Evolutionary conservation across 352 stramenopile species (phyloP).

Genomic region (Pythium periplocum): DNA sequence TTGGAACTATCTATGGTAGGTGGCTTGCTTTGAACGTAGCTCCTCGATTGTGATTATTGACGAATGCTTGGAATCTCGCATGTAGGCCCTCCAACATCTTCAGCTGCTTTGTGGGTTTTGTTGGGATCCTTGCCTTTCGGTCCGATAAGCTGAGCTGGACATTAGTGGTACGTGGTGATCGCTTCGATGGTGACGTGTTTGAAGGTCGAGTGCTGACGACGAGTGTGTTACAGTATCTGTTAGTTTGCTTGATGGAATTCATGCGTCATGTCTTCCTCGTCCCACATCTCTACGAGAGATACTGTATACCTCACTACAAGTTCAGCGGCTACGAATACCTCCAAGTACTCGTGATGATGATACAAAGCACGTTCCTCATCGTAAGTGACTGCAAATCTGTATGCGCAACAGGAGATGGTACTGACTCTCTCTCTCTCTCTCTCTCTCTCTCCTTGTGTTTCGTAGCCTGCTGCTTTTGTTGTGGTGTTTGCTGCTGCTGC

Average conservation of each 20-base stretch:
- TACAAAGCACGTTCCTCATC: constrained; percentile 64
- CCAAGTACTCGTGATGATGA: constrained; percentile 55
- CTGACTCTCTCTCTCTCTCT: constrained; percentile 1
- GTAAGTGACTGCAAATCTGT: constrained; percentile 28
- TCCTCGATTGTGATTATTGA: background rate
- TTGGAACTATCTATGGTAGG: constrained; percentile 70
- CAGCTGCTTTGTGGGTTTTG: constrained; percentile 54
- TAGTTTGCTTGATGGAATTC: constrained; percentile 69
- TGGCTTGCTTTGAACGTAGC: background rate
- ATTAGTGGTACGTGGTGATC: constrained; percentile 46
- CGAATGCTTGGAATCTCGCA: background rate
- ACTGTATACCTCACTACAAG: constrained; percentile 40
- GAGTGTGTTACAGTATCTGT: constrained; percentile 35
- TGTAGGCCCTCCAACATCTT: constrained; percentile 66
- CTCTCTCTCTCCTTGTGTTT: constrained; percentile 9
- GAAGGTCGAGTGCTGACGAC: too few relatives aligned
- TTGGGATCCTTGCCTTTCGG: constrained; percentile 62
- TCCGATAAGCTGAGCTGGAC: constrained; percentile 79
- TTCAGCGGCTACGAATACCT: constrained; percentile 73
- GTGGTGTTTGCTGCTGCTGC: constrained; percentile 64
- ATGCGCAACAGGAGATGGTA: background rate
- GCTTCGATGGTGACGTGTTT: background rate
- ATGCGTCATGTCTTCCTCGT: constrained; percentile 62
- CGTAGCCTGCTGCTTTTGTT: constrained; percentile 54
- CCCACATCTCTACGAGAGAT: constrained; percentile 58